These are phyloP conservation scores for Blumeria graminis DNA, from an alignment of 2,329 filamentous ascomycete genomes.

Conservation along the genomic window DNA sequence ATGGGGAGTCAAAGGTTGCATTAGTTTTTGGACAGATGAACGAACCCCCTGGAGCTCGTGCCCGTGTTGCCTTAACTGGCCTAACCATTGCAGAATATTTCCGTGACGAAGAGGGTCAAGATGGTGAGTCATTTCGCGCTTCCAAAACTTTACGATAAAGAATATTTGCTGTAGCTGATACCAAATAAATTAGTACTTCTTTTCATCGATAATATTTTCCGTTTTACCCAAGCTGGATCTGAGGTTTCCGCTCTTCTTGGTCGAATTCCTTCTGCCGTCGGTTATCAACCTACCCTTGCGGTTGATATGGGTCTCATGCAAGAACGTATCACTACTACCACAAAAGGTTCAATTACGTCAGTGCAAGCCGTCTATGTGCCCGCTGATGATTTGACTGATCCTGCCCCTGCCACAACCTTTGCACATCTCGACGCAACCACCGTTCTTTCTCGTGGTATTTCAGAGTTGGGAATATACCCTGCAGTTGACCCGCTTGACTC, in stretches of 20 bases:
- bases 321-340: slow-evolving; percentile 99
- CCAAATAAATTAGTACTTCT: slow-evolving; percentile 43
- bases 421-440: slow-evolving; percentile 99
- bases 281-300: slow-evolving; percentile 97
- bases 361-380: slow-evolving; percentile 99
- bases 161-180: too few species aligned
- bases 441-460: slow-evolving; percentile 99
- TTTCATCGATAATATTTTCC: slow-evolving; percentile 99
- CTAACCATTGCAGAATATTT: slow-evolving; percentile 62
- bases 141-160: neutral
- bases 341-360: slow-evolving; percentile 98
- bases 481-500: slow-evolving; percentile 99
- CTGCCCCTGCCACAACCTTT: slow-evolving; percentile 96
- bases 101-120: slow-evolving; percentile 53
- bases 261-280: slow-evolving; percentile 99
- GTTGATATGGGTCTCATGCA: slow-evolving; percentile 99
- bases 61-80: slow-evolving; percentile 95
- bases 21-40: slow-evolving; percentile 99
- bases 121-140: slow-evolving; percentile 30
- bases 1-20: slow-evolving; percentile 98
- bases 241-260: slow-evolving; percentile 98
- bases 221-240: slow-evolving; percentile 98
- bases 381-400: slow-evolving; percentile 99
- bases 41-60: slow-evolving; percentile 97
- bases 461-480: slow-evolving; percentile 99